Percentiles rank a stretch among this genome's conserved stretches.
Conservation (phyloP, 73 alveolate genomes). For the Paramecium sexaurelia region DNA sequence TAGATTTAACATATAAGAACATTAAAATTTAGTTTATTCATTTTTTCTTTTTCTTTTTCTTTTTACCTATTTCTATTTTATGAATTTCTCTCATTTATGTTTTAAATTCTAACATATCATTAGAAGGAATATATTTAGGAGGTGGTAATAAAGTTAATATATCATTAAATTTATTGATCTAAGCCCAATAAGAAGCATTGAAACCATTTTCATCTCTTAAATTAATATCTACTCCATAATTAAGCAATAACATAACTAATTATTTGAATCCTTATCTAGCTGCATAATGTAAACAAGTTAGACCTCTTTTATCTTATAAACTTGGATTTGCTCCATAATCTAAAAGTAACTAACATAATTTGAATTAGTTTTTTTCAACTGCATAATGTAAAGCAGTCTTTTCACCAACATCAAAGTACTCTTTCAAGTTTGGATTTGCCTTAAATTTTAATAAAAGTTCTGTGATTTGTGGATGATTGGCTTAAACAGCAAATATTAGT, state of each 20-base stretch:
- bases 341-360: slow-evolving; percentile 72
- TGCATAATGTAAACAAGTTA: slow-evolving; percentile 81
- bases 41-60: slow-evolving; percentile 61
- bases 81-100: slow-evolving; percentile 68
- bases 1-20: not conserved
- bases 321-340: slow-evolving; percentile 85
- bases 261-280: slow-evolving; percentile 75
- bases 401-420: slow-evolving; percentile 78
- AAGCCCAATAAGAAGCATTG: slow-evolving; percentile 81
- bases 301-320: slow-evolving; percentile 73
- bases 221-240: slow-evolving; percentile 78
- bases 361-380: slow-evolving; percentile 74
- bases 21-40: not conserved
- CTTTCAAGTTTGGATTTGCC: slow-evolving; percentile 81
- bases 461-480: slow-evolving; percentile 69
- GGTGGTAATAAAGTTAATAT: slow-evolving; percentile 50
- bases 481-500: slow-evolving; percentile 74
- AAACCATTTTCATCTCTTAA: slow-evolving; percentile 81
- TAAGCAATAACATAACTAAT: slow-evolving; percentile 63
- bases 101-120: slow-evolving; percentile 64
- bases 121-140: slow-evolving; percentile 44
- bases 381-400: slow-evolving; percentile 87
- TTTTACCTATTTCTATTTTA: slow-evolving; percentile 59
- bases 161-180: slow-evolving; percentile 57
- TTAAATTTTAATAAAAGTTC: slow-evolving; percentile 77